Evolutionary conservation across 768 basidiomycete species (phyloP), one percentile per base, ranked within the genome.

Genomic region (Wakefieldia striispora): DNA sequence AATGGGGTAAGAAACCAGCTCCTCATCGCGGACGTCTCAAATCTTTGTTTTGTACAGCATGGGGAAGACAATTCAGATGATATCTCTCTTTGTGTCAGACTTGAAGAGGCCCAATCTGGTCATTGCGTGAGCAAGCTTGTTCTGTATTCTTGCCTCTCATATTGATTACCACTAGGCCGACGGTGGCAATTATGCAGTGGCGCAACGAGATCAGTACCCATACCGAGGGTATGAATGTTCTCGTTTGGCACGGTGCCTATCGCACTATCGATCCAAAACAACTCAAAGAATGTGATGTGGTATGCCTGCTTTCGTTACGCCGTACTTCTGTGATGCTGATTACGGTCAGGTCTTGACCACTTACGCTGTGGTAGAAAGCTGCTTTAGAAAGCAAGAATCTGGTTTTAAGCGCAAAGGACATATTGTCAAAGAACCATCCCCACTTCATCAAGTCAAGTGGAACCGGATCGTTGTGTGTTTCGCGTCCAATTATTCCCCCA

Each of bases 41-140:
- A 43, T 49, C 53, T 19, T 56, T 54, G n/a, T 41, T 43, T 53
- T 21, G 7, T 37, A 14, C 55, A 87, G 88, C 17, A 92, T 94
- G 91, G 89, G 88, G 13, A 93, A 94, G 70, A 99, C 95, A 0
- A 98, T 99, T 51, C 97, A 99, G 64, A 92, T 94, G 56, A 95
- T 99, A 43, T 80, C 94, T 1, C 76, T 98, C 34, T 76, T 99
- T 33, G 82, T 95, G 5, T 82, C 87, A 1, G 91, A 94, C 60
- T 65, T 77, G 41, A 70, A 75, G 52, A 87, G 82, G 64, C 93
- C 94, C 3, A 95, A 94, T 57, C 79, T 99, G 19, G 91, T 99
- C 27, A 79, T 99, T 24, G 97, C 97, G 88, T 91, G 66, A 54
- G 84, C 74, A n/a, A 38, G 37, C 26, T 50, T 40, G 36, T 38